Evolutionary conservation across 805 yeast genomes (phyloP), one percentile per base, ranked within the genome.

Genomic region (Metschnikowia gelsemii): DNA sequence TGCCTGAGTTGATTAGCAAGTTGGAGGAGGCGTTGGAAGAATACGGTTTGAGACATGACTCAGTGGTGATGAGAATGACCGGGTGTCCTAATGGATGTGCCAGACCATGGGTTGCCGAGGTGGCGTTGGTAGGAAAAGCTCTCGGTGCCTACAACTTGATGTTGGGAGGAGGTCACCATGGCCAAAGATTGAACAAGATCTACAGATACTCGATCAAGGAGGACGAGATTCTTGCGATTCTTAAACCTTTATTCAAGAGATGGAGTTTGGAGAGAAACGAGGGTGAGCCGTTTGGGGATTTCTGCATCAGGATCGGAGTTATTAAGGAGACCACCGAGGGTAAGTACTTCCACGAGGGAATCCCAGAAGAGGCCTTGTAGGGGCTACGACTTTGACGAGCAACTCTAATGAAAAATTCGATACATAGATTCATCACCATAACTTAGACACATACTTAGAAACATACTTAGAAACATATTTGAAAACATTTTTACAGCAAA

Each of bases 71-170:
- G 95, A 81, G 98, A 72, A 90, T 91, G 97, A 91, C 97, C 22
- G 98, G 98, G 43, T 91, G 98, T 76, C 97, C 97, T 41, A 91
- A 91, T 64, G 98, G 98, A 53, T 91, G 98, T 73, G 93, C 98
- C 18, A 82, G 98, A 65, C 98, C 98, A 21, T 91, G 97, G 97
- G 70, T 91, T 38, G 98, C 97, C 4, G 98, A 91, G 64, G 80
- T 91, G 44, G 98, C 97, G 0, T 75, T 89, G 45, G 95, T 91
- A 43, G 98, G 98, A 63, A 91, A 91, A 64, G 96, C 98, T 0
- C 80, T 76, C 50, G 96, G 95, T 38, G 89, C 95, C 13, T 91
- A 91, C 68, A 91, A 91, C 66, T 75, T 91, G 66, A 75, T 90
- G 87, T 75, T 91, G 52, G 98, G 98, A 55, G 98, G 98, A 61